phyloP scores from a whole-genome alignment of 1,284 basidiomycete species.

The Boletus smithii region DNA sequence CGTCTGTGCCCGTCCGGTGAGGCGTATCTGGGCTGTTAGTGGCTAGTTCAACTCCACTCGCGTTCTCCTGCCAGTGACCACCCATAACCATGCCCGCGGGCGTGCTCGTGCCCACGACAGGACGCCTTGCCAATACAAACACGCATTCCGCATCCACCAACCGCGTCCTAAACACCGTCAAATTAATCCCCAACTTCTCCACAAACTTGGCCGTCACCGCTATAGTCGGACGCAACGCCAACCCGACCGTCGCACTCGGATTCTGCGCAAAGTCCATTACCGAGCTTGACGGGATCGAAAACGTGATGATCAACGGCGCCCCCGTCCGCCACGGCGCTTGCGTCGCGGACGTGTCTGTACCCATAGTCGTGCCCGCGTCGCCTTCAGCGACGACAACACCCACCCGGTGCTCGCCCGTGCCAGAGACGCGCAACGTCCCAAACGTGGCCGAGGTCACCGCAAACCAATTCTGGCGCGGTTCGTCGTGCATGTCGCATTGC shows the following conservation, averaged over 20 bases:
- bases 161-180: constrained; percentile 33
- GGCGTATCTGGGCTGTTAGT: not conserved
- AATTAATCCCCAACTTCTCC: constrained; percentile 21
- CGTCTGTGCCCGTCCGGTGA: not conserved
- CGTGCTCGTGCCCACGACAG: constrained; percentile 1
- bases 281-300: constrained; percentile 35
- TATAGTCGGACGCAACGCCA: constrained; percentile 30
- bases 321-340: constrained; percentile 26
- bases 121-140: constrained; percentile 27
- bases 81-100: not conserved
- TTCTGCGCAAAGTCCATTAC: constrained; percentile 24
- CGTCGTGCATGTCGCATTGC: constrained; percentile 33
- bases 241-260: constrained; percentile 22
- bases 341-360: not conserved
- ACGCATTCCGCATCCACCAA: constrained; percentile 33
- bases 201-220: constrained; percentile 4
- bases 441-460: constrained; percentile 37
- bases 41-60: not conserved
- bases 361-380: not conserved
- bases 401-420: constrained; percentile 17
- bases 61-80: constrained; percentile 9
- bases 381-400: constrained; percentile 35
- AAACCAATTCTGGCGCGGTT: constrained; percentile 32
- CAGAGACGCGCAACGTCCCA: constrained; percentile 32
- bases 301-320: constrained; percentile 39